Conservation (phyloP, 768 basidiomycete species). For the Rubroboletus pulcherrimus region DNA sequence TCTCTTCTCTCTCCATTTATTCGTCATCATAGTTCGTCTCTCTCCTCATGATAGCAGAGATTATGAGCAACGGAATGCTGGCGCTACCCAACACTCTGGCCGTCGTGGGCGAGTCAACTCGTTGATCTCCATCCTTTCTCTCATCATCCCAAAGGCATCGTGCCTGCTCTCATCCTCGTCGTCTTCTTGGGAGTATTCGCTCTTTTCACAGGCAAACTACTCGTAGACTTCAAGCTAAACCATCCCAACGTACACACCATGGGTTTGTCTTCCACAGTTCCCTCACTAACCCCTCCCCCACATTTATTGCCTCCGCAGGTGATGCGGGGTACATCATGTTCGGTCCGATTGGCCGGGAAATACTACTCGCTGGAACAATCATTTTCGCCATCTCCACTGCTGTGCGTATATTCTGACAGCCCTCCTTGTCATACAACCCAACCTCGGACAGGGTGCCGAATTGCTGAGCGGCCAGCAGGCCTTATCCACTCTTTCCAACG, state of each 20-base stretch:
- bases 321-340: slow-evolving; percentile 4
- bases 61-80: slow-evolving; percentile 1
- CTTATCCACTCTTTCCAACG: slow-evolving; percentile 44
- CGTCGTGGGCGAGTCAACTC: slow-evolving; percentile 1
- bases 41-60: slow-evolving; percentile 1
- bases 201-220: slow-evolving; percentile 37
- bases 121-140: not conserved
- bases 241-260: slow-evolving; percentile 54
- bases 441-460: not conserved
- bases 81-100: not conserved
- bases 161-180: slow-evolving; percentile 5
- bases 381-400: not conserved
- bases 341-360: slow-evolving; percentile 2
- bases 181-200: not conserved
- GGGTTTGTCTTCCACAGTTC: slow-evolving; percentile 28
- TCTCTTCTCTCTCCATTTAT: not conserved
- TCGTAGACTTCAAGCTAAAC: slow-evolving; percentile 36
- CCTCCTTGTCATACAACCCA: not conserved
- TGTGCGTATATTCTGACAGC: not conserved
- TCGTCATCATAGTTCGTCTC: not conserved
- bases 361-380: slow-evolving; percentile 1
- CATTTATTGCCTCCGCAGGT: not conserved
- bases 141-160: slow-evolving; percentile 3
- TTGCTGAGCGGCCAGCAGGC: slow-evolving; percentile 52
- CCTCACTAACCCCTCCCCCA: not conserved